Percentiles rank a stretch among this genome's conserved stretches.
Evolutionary conservation across 352 stramenopile species (phyloP).

Genomic region (Globisporangium nodosum): DNA sequence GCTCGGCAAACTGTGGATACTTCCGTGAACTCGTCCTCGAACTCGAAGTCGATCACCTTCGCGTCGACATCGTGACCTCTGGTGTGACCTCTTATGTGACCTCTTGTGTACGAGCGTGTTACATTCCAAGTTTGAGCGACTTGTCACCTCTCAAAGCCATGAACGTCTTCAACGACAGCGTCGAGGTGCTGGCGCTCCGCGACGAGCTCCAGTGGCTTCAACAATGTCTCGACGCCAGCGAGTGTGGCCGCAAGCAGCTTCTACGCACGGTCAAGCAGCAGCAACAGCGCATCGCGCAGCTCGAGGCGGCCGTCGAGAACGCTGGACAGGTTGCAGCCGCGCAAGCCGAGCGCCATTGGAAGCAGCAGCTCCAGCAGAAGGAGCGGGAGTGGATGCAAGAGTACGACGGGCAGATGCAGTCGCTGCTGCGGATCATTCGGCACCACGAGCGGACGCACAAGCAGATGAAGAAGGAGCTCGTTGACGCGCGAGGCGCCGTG

Average conservation of each 20-base stretch:
- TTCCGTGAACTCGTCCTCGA: too few species aligned
- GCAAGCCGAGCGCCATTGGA: slow-evolving; percentile 7
- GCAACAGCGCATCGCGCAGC: slow-evolving; percentile 11
- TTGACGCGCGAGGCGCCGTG: neutral
- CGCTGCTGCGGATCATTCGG: slow-evolving; percentile 38
- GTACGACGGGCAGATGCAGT: slow-evolving; percentile 36
- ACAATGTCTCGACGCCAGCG: slow-evolving; percentile 22
- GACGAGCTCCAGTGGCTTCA: slow-evolving; percentile 40
- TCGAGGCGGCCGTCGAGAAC: slow-evolving; percentile 16
- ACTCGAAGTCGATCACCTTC: too few species aligned
- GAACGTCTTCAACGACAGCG: slow-evolving; percentile 9
- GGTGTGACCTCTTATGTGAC: too few species aligned
- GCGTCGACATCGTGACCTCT: too few species aligned
- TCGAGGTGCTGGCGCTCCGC: slow-evolving; percentile 10
- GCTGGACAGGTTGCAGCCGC: neutral
- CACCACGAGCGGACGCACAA: slow-evolving; percentile 30
- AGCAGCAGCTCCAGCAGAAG: slow-evolving; percentile 5
- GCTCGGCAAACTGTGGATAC: too few species aligned
- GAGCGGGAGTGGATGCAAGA: slow-evolving; percentile 35
- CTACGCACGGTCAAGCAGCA: slow-evolving; percentile 10
- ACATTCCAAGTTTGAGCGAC: too few species aligned
- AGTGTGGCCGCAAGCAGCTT: slow-evolving; percentile 15
- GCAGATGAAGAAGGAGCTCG: slow-evolving; percentile 16
- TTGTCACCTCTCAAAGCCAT: neutral
- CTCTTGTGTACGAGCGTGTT: too few species aligned